phyloP scores from a whole-genome alignment of 768 basidiomycete species.

The Lentinula edodes region DNA sequence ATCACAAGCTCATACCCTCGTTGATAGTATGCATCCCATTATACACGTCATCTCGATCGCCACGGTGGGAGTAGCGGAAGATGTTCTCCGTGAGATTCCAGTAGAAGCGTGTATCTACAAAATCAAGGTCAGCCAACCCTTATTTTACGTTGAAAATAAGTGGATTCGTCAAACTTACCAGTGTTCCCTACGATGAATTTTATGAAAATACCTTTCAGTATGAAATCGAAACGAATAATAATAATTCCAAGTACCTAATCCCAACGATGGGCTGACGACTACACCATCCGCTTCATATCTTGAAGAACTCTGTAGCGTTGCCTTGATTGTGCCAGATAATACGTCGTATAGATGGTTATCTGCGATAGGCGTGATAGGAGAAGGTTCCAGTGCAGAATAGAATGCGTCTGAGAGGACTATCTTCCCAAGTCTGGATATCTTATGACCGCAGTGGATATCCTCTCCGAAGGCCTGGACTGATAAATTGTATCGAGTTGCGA shows the following conservation, averaged over 20 bases:
- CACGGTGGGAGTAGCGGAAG: constrained; percentile 39
- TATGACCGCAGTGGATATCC: constrained; percentile 9
- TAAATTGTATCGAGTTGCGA: constrained; percentile 33
- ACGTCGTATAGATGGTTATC: constrained; percentile 20
- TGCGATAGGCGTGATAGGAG: constrained; percentile 34
- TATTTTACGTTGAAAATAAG: not conserved
- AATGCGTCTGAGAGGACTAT: constrained; percentile 28
- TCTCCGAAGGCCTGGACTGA: constrained; percentile 34
- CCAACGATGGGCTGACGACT: constrained; percentile 22
- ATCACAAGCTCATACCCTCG: constrained; percentile 35
- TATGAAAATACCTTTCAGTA: too few relatives aligned
- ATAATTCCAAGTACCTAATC: constrained; percentile 10
- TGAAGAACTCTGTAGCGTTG: constrained; percentile 26
- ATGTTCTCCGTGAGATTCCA: constrained; percentile 31
- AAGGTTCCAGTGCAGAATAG: constrained; percentile 37
- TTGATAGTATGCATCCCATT: constrained; percentile 41
- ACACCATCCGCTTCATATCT: constrained; percentile 11
- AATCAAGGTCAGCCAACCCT: not conserved
- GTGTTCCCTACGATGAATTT: constrained; percentile 15
- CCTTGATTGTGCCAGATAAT: constrained; percentile 38
- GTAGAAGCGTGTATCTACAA: constrained; percentile 27
- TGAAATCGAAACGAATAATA: too few relatives aligned
- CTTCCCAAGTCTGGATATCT: constrained; percentile 17
- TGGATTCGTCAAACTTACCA: constrained; percentile 13
- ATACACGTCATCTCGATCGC: constrained; percentile 13